Conservation (phyloP, 495 filamentous ascomycete species). For the Astrothelium macrocarpum region DNA sequence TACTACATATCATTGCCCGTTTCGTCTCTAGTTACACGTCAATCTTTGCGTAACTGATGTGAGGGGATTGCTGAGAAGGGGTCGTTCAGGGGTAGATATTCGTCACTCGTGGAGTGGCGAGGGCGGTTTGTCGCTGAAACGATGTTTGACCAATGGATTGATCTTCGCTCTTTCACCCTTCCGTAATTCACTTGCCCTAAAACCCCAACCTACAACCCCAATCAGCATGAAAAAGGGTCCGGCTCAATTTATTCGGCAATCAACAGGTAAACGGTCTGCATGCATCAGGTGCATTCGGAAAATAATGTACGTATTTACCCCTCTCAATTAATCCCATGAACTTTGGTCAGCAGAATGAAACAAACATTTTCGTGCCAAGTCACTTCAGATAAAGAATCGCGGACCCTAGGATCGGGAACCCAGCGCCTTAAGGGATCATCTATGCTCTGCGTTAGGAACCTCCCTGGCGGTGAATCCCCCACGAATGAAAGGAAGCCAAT, state of each 20-base stretch:
- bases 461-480: neutral
- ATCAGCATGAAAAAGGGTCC: too few species aligned
- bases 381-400: neutral
- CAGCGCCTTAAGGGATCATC: neutral
- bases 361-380: slow-evolving; percentile 2
- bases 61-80: neutral
- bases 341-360: neutral
- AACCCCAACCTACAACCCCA: neutral
- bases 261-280: too few species aligned
- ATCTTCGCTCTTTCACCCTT: neutral
- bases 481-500: neutral
- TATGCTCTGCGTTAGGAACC: neutral
- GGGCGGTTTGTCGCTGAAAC: neutral
- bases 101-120: neutral
- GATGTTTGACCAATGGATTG: neutral
- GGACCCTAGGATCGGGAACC: neutral
- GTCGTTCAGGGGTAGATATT: neutral
- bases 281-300: too few species aligned
- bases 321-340: neutral
- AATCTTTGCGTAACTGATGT: neutral
- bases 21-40: neutral
- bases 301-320: neutral
- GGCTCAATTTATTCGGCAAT: too few species aligned
- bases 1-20: neutral
- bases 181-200: neutral